Evolutionary conservation across 2,329 filamentous ascomycete genomes (phyloP).

Genomic region (Diaporthe vexans): DNA sequence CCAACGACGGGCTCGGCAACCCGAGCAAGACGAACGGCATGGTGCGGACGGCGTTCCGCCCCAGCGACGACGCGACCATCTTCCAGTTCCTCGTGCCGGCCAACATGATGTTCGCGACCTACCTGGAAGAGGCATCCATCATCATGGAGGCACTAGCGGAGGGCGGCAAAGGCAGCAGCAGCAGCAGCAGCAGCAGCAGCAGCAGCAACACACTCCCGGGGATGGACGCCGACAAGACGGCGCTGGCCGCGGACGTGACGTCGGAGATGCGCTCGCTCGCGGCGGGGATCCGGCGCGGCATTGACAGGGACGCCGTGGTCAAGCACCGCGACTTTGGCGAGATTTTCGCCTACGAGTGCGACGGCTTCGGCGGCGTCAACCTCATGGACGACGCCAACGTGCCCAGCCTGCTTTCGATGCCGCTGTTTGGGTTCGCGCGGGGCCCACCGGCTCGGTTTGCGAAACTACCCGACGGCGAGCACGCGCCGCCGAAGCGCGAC

Average conservation of each 20-base stretch:
- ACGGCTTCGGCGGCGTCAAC: constrained; percentile 77
- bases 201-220: neutral
- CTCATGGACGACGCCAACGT: constrained; percentile 83
- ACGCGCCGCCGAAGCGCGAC: constrained; percentile 48
- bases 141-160: constrained; percentile 63
- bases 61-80: constrained; percentile 86
- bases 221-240: constrained; percentile 50
- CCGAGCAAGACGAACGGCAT: constrained; percentile 83
- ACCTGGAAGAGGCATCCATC: constrained; percentile 64
- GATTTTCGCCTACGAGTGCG: constrained; percentile 84
- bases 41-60: constrained; percentile 84
- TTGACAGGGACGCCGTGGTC: constrained; percentile 80
- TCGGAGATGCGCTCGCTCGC: constrained; percentile 69
- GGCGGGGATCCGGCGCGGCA: constrained; percentile 74
- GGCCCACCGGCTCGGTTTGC: constrained; percentile 30
- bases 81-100: constrained; percentile 84
- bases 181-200: neutral
- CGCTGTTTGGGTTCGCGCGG: constrained; percentile 70
- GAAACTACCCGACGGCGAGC: neutral
- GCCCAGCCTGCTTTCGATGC: constrained; percentile 74
- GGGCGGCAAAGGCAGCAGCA: constrained; percentile 50
- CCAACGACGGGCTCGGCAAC: constrained; percentile 81
- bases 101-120: constrained; percentile 80
- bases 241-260: constrained; percentile 59
- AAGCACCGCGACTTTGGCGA: constrained; percentile 69